Percentiles rank a stretch among this genome's conserved stretches.
These are phyloP conservation scores for Botryobasidium botryosum DNA, from an alignment of 768 basidiomycete genomes.

Conservation along the genomic window DNA sequence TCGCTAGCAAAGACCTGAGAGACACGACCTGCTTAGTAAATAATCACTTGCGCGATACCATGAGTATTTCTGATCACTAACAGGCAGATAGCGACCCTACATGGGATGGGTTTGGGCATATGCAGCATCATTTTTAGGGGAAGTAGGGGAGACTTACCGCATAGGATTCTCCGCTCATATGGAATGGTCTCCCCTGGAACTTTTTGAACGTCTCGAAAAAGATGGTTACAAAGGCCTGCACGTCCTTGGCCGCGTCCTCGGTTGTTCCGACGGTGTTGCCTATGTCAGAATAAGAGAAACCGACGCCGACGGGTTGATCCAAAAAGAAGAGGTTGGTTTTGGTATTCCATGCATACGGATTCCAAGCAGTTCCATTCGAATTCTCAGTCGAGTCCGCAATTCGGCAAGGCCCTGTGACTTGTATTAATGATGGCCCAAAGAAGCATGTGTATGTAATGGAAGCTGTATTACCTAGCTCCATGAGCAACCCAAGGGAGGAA, in stretches of 20 bases:
- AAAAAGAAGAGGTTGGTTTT: slow-evolving; percentile 29
- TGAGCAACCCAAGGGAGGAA: slow-evolving; percentile 45
- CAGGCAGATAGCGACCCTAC: slow-evolving; percentile 52
- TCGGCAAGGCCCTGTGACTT: slow-evolving; percentile 47
- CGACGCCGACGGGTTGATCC: slow-evolving; percentile 56
- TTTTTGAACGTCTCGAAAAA: slow-evolving; percentile 67
- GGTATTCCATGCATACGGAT: slow-evolving; percentile 23
- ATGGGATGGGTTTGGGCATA: neutral
- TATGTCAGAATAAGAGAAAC: slow-evolving; percentile 54
- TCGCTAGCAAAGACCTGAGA: slow-evolving; percentile 42
- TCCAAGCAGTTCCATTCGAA: slow-evolving; percentile 20
- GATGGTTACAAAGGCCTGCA: slow-evolving; percentile 57
- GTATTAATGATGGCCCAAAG: slow-evolving; percentile 20
- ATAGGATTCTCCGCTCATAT: slow-evolving; percentile 59
- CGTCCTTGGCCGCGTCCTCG: slow-evolving; percentile 62
- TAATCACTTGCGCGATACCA: no score
- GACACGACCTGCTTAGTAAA: neutral
- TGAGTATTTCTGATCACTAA: no score
- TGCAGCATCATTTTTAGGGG: neutral
- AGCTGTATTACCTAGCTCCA: slow-evolving; percentile 36
- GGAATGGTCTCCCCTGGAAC: slow-evolving; percentile 49
- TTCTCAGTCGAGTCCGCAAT: slow-evolving; percentile 23
- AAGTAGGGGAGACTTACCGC: slow-evolving; percentile 29
- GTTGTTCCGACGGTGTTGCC: slow-evolving; percentile 56
- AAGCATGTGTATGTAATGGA: neutral